phyloP scores from a whole-genome alignment of 2,329 filamentous ascomycete species.

The Pseudocercospora fuligena region DNA sequence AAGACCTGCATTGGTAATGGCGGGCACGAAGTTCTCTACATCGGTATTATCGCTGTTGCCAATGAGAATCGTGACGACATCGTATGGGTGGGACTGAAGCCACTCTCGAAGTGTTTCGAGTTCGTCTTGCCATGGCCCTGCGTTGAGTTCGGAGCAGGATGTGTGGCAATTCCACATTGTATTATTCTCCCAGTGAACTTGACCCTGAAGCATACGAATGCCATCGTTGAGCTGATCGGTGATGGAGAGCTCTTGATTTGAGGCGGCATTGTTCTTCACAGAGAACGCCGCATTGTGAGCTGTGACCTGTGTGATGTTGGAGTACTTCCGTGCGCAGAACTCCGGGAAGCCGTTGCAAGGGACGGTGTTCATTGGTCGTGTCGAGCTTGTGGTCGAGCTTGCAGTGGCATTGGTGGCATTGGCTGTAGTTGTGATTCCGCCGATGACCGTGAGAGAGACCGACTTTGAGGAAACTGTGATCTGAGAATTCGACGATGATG shows the following conservation, averaged over 20 bases:
- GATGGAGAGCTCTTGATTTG: slow-evolving; percentile 74
- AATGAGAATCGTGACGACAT: slow-evolving; percentile 85
- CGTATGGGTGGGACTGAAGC: slow-evolving; percentile 78
- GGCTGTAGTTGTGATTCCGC: slow-evolving; percentile 13
- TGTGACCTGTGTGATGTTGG: slow-evolving; percentile 78
- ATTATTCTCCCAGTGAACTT: slow-evolving; percentile 59
- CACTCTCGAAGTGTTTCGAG: slow-evolving; percentile 71
- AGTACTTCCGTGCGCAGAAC: slow-evolving; percentile 76
- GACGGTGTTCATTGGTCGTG: slow-evolving; percentile 68
- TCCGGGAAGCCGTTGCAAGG: slow-evolving; percentile 77
- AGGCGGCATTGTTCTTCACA: slow-evolving; percentile 69
- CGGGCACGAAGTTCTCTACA: slow-evolving; percentile 66
- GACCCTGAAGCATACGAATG: slow-evolving; percentile 66
- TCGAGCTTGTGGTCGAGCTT: slow-evolving; percentile 35
- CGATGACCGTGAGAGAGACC: slow-evolving; percentile 32
- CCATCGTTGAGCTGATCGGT: slow-evolving; percentile 78
- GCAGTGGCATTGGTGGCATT: slow-evolving; percentile 31
- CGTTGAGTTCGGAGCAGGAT: slow-evolving; percentile 79
- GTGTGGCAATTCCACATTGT: slow-evolving; percentile 83
- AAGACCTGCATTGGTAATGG: slow-evolving; percentile 74
- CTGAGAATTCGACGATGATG: slow-evolving; percentile 30
- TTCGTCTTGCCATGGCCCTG: slow-evolving; percentile 76
- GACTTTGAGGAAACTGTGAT: slow-evolving; percentile 31
- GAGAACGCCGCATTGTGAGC: slow-evolving; percentile 85
- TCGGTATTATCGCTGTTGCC: slow-evolving; percentile 80